Evolutionary conservation across 306 rosid species (phyloP), one percentile per base, ranked within the genome.

Genomic region (Betula pendula): DNA sequence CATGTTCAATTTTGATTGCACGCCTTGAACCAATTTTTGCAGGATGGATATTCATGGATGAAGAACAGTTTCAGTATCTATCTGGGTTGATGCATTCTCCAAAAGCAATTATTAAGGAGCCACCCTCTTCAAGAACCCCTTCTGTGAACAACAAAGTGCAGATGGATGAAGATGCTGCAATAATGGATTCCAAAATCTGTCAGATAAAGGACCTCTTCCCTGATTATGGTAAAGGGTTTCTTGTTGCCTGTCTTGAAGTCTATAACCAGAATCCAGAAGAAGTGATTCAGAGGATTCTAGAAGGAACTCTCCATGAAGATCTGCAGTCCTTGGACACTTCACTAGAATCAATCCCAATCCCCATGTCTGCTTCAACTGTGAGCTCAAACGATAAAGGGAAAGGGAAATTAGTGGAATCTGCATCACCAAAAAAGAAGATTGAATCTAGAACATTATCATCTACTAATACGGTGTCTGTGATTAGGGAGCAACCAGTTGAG

Each of bases 211-310:
- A 96, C 73, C 84, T 93, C 6, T 92, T 92, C 74, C 99, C 98
- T 70, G 99, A 91, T 74, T 96, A 84, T 88, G 99, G 97, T 44
- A 87, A 86, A 87, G 98, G 98, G 43, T 92, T 87, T 80, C 69
- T 93, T 72, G 85, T 86, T 84, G 94, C 98, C 14, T 93, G 99
- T 83, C 98, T 96, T 48, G 96, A 88, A 80, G 93, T 85, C 42
- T 93, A 96, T 81, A 96, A 91, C 85, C 99, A 93, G 76, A 91
- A 89, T 83, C 93, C 96, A n/a, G 99, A 93, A 85, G 99, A 92
- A 78, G 98, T 96, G 63, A 91, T 93, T 86, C 97, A 93, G 85
- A 87, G 92, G 87, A 93, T 96, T 79, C 93, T 96, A 51, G 99
- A 93, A 80, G 98, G 93, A 71, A 93, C 91, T 72, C 98, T 93